Evolutionary conservation across 2,329 filamentous ascomycete genomes (phyloP).

Genomic region (Lachnellula hyalina): DNA sequence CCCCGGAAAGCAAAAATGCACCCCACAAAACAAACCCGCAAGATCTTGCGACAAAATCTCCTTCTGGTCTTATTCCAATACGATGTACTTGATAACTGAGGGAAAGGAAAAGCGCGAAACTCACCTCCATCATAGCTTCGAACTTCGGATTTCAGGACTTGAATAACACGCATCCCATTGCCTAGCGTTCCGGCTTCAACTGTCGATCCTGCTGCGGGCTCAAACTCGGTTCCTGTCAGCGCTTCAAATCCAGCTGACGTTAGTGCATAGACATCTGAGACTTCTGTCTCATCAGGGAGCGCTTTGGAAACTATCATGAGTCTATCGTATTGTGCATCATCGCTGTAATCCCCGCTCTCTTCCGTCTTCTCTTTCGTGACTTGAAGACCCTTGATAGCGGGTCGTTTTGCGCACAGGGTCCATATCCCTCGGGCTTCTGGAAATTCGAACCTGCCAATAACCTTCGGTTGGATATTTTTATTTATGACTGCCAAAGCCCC

Average conservation of each 20-base stretch:
- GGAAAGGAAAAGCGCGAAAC: slow-evolving; percentile 32
- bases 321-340: slow-evolving; percentile 62
- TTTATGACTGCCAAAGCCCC: slow-evolving; percentile 73
- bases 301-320: slow-evolving; percentile 78
- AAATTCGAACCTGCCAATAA: slow-evolving; percentile 65
- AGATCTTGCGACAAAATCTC: slow-evolving; percentile 11
- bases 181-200: slow-evolving; percentile 81
- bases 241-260: slow-evolving; percentile 70
- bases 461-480: slow-evolving; percentile 67
- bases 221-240: slow-evolving; percentile 81
- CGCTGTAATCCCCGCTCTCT: slow-evolving; percentile 46
- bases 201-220: slow-evolving; percentile 80
- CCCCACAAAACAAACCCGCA: slow-evolving; percentile 6
- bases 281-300: slow-evolving; percentile 60
- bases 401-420: slow-evolving; percentile 68
- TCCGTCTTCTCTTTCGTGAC: slow-evolving; percentile 42
- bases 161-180: slow-evolving; percentile 75
- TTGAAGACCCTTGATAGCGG: slow-evolving; percentile 55
- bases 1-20: slow-evolving; percentile 23
- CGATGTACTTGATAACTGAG: neutral
- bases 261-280: slow-evolving; percentile 71
- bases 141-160: slow-evolving; percentile 81
- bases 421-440: slow-evolving; percentile 72
- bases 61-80: slow-evolving; percentile 7
- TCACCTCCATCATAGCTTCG: slow-evolving; percentile 85